Percentiles rank a stretch among this genome's conserved stretches.
Conservation (phyloP, 2,329 filamentous ascomycete species). For the Paracamarosporium sp. region DNA sequence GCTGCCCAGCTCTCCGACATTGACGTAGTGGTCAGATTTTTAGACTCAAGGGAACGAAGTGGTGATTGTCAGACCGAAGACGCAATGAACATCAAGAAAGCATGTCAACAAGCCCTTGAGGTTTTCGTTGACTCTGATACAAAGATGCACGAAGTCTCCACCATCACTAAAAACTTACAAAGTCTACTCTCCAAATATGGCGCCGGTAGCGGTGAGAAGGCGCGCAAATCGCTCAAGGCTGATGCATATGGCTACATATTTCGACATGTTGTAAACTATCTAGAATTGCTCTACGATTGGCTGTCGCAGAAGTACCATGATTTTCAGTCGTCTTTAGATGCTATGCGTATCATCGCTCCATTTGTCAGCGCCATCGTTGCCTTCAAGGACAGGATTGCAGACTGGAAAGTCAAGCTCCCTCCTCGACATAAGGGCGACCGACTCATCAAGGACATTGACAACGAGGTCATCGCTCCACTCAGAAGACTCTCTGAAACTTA, state of each 20-base stretch:
- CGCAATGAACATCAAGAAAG: conserved; percentile 16
- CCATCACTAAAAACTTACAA: conserved; percentile 13
- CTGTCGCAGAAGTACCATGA: conserved; percentile 12
- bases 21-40: conserved; percentile 28
- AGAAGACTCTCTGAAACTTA: conserved; percentile 17
- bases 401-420: conserved; percentile 27
- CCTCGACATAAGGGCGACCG: conserved; percentile 23
- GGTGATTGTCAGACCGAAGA: conserved; percentile 26
- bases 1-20: conserved; percentile 11
- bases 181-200: conserved; percentile 13
- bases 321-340: conserved; percentile 13
- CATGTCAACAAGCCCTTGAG: conserved; percentile 15
- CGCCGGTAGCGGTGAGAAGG: background rate
- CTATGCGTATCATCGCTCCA: conserved; percentile 23
- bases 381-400: conserved; percentile 30
- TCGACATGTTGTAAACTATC: conserved; percentile 19
- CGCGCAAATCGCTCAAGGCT: conserved; percentile 25
- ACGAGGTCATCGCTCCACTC: conserved; percentile 34
- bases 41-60: conserved; percentile 19
- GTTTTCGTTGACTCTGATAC: conserved; percentile 9
- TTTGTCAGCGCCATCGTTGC: conserved; percentile 24
- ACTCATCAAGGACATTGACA: conserved; percentile 30
- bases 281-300: conserved; percentile 26
- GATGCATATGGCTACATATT: conserved; percentile 39
- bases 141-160: conserved; percentile 14